Conservation (phyloP, 2,329 filamentous ascomycete genomes). For the Rhynchosporium secalis region DNA sequence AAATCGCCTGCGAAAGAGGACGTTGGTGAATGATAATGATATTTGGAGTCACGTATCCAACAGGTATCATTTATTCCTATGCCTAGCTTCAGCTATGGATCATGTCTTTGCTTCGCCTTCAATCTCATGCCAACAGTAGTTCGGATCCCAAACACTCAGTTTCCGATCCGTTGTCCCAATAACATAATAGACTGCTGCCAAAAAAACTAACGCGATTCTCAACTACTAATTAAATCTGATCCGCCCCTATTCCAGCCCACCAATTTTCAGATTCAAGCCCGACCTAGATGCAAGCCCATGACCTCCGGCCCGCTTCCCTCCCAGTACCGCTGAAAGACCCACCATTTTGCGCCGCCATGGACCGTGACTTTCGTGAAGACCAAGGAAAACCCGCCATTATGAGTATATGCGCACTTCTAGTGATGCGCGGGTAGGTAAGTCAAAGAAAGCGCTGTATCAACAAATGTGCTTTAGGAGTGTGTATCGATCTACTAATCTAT, state of each 20-base stretch:
- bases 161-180: neutral
- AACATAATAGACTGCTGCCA: neutral
- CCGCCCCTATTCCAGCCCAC: neutral
- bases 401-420: slow-evolving; percentile 30
- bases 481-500: neutral
- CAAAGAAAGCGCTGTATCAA: slow-evolving; percentile 21
- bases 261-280: neutral
- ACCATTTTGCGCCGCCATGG: slow-evolving; percentile 29
- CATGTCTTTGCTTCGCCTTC: neutral
- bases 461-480: slow-evolving; percentile 1
- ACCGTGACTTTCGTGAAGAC: slow-evolving; percentile 15
- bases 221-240: slow-evolving; percentile 6
- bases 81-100: slow-evolving; percentile 8
- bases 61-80: slow-evolving; percentile 1
- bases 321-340: slow-evolving; percentile 22
- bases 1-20: no score
- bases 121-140: neutral
- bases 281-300: neutral
- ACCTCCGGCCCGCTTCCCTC: slow-evolving; percentile 14
- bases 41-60: slow-evolving; percentile 9
- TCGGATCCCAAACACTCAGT: neutral
- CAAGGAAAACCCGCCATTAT: slow-evolving; percentile 19
- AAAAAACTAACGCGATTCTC: slow-evolving; percentile 5
- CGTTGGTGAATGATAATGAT: no score
- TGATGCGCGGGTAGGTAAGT: slow-evolving; percentile 14